A percentile compares a stretch with the other conserved stretches of the same genome.
phyloP scores from a whole-genome alignment of 805 yeast species.

The Crinitomyces ghanaensis region DNA sequence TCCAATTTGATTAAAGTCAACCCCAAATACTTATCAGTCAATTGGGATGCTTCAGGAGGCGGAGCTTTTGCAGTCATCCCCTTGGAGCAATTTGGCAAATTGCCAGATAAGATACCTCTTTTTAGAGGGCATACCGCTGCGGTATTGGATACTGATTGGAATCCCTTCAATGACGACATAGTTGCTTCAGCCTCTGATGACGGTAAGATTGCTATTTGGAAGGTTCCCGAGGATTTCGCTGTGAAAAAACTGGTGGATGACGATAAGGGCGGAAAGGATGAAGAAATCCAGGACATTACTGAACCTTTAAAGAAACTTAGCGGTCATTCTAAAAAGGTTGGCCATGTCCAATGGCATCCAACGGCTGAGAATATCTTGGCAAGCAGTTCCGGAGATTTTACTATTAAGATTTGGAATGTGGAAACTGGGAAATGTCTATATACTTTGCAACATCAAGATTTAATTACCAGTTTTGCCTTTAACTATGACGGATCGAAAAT shows the following conservation, averaged over 20 bases:
- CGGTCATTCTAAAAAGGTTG: slow-evolving; percentile 93
- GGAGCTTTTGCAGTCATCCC: slow-evolving; percentile 97
- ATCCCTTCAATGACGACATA: slow-evolving; percentile 72
- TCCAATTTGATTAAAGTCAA: slow-evolving; percentile 80
- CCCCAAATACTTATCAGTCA: slow-evolving; percentile 74
- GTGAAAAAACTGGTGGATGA: slow-evolving; percentile 19
- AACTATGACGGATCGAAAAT: slow-evolving; percentile 78
- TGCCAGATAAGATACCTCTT: slow-evolving; percentile 86
- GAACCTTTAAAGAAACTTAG: slow-evolving; percentile 65
- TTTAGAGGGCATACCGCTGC: slow-evolving; percentile 95
- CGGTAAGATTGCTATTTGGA: slow-evolving; percentile 77
- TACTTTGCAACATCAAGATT: slow-evolving; percentile 75
- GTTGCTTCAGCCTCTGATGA: slow-evolving; percentile 77
- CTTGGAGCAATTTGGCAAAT: slow-evolving; percentile 71
- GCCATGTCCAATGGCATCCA: slow-evolving; percentile 85
- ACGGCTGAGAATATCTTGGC: slow-evolving; percentile 79
- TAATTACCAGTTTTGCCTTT: slow-evolving; percentile 88
- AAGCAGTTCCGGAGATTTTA: slow-evolving; percentile 79
- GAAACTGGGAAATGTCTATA: slow-evolving; percentile 58
- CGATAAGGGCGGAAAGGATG: no score
- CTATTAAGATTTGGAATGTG: slow-evolving; percentile 86
- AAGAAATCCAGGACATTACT: slow-evolving; percentile 35
- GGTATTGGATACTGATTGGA: slow-evolving; percentile 90
- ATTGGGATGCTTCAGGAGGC: slow-evolving; percentile 94
- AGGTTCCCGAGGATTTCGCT: slow-evolving; percentile 71